phyloP scores from a whole-genome alignment of 1,284 basidiomycete genomes.

The Ustilago hordei region DNA sequence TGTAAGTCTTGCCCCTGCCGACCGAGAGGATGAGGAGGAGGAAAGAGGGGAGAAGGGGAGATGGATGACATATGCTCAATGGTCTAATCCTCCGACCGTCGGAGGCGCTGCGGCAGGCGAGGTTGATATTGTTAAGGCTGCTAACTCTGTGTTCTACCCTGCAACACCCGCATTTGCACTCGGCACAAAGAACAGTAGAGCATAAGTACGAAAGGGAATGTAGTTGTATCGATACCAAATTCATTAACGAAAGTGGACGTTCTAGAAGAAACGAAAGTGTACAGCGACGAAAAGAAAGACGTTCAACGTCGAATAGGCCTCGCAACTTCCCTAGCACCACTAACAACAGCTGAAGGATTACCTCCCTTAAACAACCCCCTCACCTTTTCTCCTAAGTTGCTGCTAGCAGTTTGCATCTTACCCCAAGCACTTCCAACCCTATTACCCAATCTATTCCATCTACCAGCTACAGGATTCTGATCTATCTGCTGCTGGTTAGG shows the following conservation, averaged over 20 bases:
- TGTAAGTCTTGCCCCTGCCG: neutral
- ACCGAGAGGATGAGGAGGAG: neutral
- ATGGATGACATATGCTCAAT: constrained; percentile 41
- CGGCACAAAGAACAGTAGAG: neutral
- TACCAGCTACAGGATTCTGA: too few species aligned
- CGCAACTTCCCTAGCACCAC: neutral
- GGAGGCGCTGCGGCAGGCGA: constrained; percentile 2
- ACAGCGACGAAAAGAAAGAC: neutral
- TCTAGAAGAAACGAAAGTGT: neutral
- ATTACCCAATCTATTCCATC: too few species aligned
- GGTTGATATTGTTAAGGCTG: constrained; percentile 16
- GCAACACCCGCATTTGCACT: neutral
- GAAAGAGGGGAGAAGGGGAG: constrained; percentile 1
- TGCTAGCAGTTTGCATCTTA: neutral
- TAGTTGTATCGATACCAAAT: neutral
- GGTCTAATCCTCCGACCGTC: constrained; percentile 8
- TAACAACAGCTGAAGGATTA: neutral
- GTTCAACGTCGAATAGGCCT: neutral
- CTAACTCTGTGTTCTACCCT: constrained; percentile 27
- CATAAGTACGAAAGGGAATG: too few species aligned
- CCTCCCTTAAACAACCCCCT: neutral
- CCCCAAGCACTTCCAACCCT: too few species aligned
- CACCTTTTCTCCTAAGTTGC: neutral
- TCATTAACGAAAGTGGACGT: neutral
- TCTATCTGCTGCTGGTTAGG: too few species aligned